These are phyloP conservation scores for Cyberlindnera veronae DNA, from an alignment of 805 yeast genomes.

Conservation along the genomic window DNA sequence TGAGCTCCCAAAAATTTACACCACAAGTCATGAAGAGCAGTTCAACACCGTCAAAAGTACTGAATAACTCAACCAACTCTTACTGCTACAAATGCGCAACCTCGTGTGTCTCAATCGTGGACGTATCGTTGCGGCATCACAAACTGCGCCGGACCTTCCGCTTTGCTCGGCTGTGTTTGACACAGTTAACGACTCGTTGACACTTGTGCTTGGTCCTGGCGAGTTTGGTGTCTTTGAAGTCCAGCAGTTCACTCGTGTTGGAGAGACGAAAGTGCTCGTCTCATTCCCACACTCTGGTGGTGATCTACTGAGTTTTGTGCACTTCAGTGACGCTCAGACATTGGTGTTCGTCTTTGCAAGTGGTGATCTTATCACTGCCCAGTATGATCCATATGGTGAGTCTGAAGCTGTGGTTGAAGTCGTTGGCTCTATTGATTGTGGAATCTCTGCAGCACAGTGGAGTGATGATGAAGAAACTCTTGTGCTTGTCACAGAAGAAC, in stretches of 20 bases:
- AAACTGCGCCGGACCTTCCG: conserved; percentile 63
- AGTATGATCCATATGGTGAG: conserved; percentile 45
- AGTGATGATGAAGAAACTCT: conserved; percentile 88
- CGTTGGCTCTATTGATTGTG: conserved; percentile 80
- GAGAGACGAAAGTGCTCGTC: conserved; percentile 54
- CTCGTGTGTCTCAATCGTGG: conserved; percentile 53
- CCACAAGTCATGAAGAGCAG: conserved; percentile 14
- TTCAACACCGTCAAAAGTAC: not conserved
- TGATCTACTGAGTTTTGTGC: conserved; percentile 52
- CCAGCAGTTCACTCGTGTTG: conserved; percentile 70
- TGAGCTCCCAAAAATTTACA: too few species aligned
- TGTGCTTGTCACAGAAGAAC: conserved; percentile 59
- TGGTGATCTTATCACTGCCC: conserved; percentile 74
- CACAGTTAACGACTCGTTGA: conserved; percentile 66
- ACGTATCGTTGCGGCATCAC: conserved; percentile 45
- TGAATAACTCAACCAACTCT: not conserved
- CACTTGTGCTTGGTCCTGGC: conserved; percentile 55
- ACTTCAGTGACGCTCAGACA: conserved; percentile 67
- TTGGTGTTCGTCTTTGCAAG: conserved; percentile 61
- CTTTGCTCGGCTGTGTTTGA: conserved; percentile 60
- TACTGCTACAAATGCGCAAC: conserved; percentile 44
- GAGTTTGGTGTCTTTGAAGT: conserved; percentile 63
- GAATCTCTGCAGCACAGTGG: conserved; percentile 75
- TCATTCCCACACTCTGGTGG: conserved; percentile 49
- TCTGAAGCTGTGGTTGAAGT: conserved; percentile 55